phyloP scores from a whole-genome alignment of 2,329 filamentous ascomycete species.

The Cryoendolithus antarcticus region DNA sequence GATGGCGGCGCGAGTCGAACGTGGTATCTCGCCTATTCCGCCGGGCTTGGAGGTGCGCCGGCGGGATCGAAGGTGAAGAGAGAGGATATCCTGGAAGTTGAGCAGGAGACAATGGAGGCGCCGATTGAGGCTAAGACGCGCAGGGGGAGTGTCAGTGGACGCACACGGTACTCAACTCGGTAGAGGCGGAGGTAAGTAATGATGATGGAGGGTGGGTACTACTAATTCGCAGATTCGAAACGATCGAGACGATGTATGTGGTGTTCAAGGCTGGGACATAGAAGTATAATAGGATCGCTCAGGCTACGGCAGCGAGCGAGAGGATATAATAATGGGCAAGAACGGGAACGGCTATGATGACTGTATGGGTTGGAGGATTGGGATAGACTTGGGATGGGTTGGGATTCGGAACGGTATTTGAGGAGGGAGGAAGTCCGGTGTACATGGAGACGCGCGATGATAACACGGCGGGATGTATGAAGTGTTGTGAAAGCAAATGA shows the following conservation, averaged over 20 bases:
- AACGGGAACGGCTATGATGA: too few relatives aligned
- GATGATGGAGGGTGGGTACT: too few relatives aligned
- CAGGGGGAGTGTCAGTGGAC: too few relatives aligned
- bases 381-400: too few relatives aligned
- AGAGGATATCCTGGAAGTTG: not conserved
- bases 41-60: constrained; percentile 42
- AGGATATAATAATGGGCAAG: constrained; percentile 3
- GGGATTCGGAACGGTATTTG: too few relatives aligned
- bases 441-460: too few relatives aligned
- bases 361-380: too few relatives aligned
- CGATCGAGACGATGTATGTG: not conserved
- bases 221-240: not conserved
- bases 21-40: constrained; percentile 73
- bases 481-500: too few relatives aligned
- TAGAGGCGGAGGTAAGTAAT: too few relatives aligned
- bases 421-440: too few relatives aligned
- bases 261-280: not conserved
- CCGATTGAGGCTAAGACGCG: not conserved
- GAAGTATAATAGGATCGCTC: constrained; percentile 11
- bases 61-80: constrained; percentile 2
- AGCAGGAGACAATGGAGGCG: not conserved
- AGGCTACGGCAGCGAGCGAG: constrained; percentile 16
- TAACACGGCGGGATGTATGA: too few relatives aligned
- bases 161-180: too few relatives aligned
- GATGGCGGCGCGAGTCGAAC: constrained; percentile 75